These are phyloP conservation scores for Neopestalotiopsis sp. DNA, from an alignment of 2,329 filamentous ascomycete genomes.

Conservation along the genomic window DNA sequence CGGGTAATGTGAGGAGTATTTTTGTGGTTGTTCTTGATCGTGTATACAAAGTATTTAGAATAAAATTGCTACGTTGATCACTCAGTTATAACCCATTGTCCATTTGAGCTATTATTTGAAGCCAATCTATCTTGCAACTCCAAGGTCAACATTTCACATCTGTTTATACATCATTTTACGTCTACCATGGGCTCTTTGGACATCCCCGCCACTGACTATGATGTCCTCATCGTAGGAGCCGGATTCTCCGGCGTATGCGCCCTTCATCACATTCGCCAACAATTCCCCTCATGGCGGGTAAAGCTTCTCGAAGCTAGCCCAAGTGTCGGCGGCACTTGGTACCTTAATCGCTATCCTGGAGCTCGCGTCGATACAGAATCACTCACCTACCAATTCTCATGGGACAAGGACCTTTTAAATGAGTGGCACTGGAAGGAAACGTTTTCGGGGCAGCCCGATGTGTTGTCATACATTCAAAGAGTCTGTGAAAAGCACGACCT, in stretches of 20 bases:
- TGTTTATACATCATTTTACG: not conserved
- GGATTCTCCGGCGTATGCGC: slow-evolving; percentile 17
- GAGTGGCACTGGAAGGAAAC: slow-evolving; percentile 19
- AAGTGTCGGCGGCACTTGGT: slow-evolving; percentile 16
- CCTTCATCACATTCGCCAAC: slow-evolving; percentile 18
- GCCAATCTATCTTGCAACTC: not conserved
- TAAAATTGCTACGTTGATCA: not conserved
- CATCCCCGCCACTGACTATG: not conserved
- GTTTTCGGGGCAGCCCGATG: slow-evolving; percentile 15
- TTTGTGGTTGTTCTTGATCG: not conserved
- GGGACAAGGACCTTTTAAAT: slow-evolving; percentile 13
- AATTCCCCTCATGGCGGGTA: slow-evolving; percentile 13
- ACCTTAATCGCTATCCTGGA: slow-evolving; percentile 16
- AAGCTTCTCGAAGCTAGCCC: slow-evolving; percentile 16
- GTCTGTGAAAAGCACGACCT: slow-evolving; percentile 18
- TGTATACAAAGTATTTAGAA: not conserved
- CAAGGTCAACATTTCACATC: not conserved
- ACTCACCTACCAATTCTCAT: slow-evolving; percentile 16
- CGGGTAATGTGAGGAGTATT: not conserved
- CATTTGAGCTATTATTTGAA: not conserved
- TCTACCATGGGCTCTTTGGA: slow-evolving; percentile 16
- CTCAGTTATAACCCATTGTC: not conserved
- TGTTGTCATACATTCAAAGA: slow-evolving; percentile 8
- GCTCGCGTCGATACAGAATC: slow-evolving; percentile 18
- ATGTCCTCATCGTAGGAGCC: slow-evolving; percentile 18